phyloP scores from a whole-genome alignment of 163 green algal species.

The Volvox carteri region DNA sequence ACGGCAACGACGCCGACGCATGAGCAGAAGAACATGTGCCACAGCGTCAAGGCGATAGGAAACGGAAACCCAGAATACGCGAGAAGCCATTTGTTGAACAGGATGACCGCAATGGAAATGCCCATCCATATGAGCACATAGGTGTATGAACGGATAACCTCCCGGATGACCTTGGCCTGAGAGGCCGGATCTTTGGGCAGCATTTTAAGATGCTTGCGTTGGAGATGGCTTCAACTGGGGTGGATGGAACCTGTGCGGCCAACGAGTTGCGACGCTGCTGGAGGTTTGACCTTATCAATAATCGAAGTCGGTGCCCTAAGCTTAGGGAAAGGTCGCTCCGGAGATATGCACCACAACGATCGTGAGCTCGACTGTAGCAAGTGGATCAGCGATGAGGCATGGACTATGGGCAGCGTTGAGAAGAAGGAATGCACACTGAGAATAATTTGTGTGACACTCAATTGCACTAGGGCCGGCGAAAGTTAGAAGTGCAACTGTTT shows the following conservation, averaged over 20 bases:
- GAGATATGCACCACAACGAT: not conserved
- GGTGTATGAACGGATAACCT: conserved; percentile 74
- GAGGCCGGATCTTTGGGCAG: conserved; percentile 53
- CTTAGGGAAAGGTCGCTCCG: not conserved
- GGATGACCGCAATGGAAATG: conserved; percentile 85
- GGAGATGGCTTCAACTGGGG: not conserved
- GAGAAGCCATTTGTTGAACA: conserved; percentile 96
- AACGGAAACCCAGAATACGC: conserved; percentile 89
- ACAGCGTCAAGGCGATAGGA: conserved; percentile 88
- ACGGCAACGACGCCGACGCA: conserved; percentile 77
- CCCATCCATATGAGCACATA: conserved; percentile 90
- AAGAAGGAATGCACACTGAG: not conserved
- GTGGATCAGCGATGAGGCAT: not conserved
- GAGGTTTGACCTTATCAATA: not conserved
- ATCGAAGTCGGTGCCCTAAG: not conserved
- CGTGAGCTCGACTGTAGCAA: conserved; percentile 8
- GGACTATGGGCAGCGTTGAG: not conserved
- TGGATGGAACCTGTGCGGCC: not conserved
- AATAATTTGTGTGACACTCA: not conserved
- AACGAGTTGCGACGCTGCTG: not conserved
- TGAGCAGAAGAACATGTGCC: conserved; percentile 94
- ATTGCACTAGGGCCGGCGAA: not conserved
- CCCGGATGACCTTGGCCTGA: conserved; percentile 60
- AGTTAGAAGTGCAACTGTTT: conserved; percentile 25
- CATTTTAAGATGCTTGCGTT: conserved; percentile 16